Evolutionary conservation across 306 rosid genomes (phyloP), one percentile per base, ranked within the genome.

Genomic region (Trifolium fragiferum): DNA sequence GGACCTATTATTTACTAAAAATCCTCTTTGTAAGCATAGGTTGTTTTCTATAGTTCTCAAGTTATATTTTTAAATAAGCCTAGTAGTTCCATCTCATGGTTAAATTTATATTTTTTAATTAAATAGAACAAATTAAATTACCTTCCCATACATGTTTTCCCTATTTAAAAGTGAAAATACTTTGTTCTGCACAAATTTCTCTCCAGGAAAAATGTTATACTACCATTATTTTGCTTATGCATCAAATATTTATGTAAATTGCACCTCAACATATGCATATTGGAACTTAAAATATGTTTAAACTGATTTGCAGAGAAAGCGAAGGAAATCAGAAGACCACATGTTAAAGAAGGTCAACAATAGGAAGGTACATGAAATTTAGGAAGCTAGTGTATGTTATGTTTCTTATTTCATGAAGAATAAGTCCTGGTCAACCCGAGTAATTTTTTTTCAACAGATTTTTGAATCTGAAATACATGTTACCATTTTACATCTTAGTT

Each of bases 261-360:
- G 25, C 14, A 18, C 54, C 49, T 76, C 53, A 25, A 7, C 12
- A 2, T 44, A 53, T 77, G 44, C 74, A 47, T 65, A 80, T 72
- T 20, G 59, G 83, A 79, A 70, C 68, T 70, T 68, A 65, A 76
- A 68, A 35, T 62, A 44, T 41, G 16, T 61, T 69, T 40, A 30
- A 76, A 79, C 74, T 71, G 32, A 53, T 79, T 87, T 76, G 76
- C 88, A 93, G 98, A 83, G 93, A 78, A 93, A 90, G 84, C 86
- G 95, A 70, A 87, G 98, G 84, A 90, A 93, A 84, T 66, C 89
- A 14, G 95, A 90, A 46, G 93, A 93, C 12, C 83, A 82, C 79
- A 80, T 82, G 63, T 91, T 84, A 59, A 93, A 89, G 87, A 90
- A 87, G 87, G 67, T 81, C 81, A 81, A 67, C 71, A 86, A 59